A percentile compares a stretch with the other conserved stretches of the same genome.
phyloP scores from a whole-genome alignment of 1,284 basidiomycete species.

The Prillingera fragicola region DNA sequence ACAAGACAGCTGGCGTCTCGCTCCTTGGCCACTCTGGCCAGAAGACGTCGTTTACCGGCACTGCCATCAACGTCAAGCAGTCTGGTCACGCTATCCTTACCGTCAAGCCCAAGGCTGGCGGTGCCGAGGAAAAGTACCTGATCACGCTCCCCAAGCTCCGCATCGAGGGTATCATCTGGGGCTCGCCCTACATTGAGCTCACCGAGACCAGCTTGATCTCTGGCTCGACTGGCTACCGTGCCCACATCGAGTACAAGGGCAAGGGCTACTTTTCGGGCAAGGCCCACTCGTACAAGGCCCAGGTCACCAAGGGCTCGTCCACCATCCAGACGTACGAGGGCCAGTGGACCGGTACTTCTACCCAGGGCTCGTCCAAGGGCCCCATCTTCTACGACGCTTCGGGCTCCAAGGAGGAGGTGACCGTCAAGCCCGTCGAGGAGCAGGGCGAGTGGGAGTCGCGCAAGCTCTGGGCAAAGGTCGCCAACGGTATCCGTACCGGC shows the following conservation, averaged over 20 bases:
- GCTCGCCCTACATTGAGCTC: constrained; percentile 66
- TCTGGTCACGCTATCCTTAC: constrained; percentile 87
- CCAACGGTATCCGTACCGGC: constrained; percentile 82
- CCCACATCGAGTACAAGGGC: constrained; percentile 84
- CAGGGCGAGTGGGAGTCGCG: constrained; percentile 82
- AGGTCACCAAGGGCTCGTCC: constrained; percentile 50
- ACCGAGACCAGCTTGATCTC: constrained; percentile 78
- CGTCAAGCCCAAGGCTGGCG: constrained; percentile 57
- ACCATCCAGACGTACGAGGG: constrained; percentile 68
- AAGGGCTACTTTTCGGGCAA: constrained; percentile 93
- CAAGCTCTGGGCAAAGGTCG: constrained; percentile 77
- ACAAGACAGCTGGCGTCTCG: constrained; percentile 69
- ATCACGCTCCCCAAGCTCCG: constrained; percentile 82
- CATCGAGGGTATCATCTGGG: constrained; percentile 54
- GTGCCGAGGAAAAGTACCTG: constrained; percentile 67
- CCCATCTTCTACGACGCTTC: constrained; percentile 53
- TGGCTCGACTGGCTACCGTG: constrained; percentile 65
- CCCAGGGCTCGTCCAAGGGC: constrained; percentile 54
- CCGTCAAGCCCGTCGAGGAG: constrained; percentile 57
- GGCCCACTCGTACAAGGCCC: constrained; percentile 86
- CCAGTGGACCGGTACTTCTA: constrained; percentile 69
- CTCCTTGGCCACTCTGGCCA: constrained; percentile 90
- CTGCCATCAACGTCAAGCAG: constrained; percentile 87
- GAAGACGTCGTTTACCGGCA: constrained; percentile 69
- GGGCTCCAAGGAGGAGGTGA: constrained; percentile 62